Evolutionary conservation across 208 protist genomes (phyloP).

Genomic region (Vickermania ingenoplastis): DNA sequence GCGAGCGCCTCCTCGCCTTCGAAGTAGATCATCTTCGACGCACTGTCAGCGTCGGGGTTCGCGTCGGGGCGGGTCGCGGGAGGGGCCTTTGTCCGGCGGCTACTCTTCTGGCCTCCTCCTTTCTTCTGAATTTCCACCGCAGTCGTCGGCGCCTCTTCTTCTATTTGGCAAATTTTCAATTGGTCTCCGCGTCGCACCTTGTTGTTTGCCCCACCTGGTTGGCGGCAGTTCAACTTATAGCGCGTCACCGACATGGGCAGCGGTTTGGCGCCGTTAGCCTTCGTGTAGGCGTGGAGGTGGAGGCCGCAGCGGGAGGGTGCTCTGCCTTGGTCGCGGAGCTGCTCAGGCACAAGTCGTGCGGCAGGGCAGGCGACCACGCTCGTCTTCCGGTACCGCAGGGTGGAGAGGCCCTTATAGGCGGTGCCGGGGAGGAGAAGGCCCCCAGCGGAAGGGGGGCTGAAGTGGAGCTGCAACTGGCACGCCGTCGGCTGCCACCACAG

Average conservation of each 20-base stretch:
- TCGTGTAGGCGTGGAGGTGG: conserved; percentile 50
- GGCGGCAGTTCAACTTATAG: conserved; percentile 23
- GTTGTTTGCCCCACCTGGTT: background rate
- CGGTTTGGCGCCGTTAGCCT: background rate
- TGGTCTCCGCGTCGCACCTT: conserved; percentile 3
- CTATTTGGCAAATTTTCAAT: conserved; percentile 35
- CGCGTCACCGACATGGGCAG: conserved; percentile 21
- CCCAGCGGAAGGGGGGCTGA: conserved; percentile 8
- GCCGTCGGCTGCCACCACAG: conserved; percentile 30
- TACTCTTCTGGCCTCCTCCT: background rate
- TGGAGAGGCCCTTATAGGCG: conserved; percentile 36
- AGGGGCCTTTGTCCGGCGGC: background rate
- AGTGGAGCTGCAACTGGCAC: conserved; percentile 47
- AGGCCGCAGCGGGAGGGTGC: conserved; percentile 12
- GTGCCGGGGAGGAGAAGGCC: conserved; percentile 15
- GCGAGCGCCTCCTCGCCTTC: conserved; percentile 22
- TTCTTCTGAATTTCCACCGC: background rate
- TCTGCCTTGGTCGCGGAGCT: conserved; percentile 8
- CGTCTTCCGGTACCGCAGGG: conserved; percentile 33
- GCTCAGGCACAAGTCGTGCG: conserved; percentile 11
- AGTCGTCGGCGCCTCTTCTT: conserved; percentile 11
- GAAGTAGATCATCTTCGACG: conserved; percentile 51
- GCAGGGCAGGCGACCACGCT: background rate
- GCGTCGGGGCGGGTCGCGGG: background rate
- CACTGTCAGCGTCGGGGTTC: conserved; percentile 5